Conservation (phyloP, 2,329 filamentous ascomycete genomes). For the Pseudogymnoascus pannorum region DNA sequence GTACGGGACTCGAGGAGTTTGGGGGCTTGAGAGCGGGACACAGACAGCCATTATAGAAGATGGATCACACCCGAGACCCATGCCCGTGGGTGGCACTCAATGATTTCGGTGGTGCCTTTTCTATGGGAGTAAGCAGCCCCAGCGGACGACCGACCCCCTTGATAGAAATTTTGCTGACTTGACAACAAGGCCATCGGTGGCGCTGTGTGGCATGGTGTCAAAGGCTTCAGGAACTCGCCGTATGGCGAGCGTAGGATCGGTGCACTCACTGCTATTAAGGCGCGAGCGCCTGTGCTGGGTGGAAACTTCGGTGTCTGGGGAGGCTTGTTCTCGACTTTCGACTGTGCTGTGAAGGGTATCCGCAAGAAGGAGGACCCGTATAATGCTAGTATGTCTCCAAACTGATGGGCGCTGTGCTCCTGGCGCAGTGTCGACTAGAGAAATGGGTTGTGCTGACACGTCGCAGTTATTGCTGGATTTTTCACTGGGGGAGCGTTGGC, state of each 20-base stretch:
- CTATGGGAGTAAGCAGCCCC: conserved; percentile 67
- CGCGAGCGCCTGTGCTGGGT: conserved; percentile 87
- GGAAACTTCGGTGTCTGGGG: conserved; percentile 99
- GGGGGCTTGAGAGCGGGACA: background rate
- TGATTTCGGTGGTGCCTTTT: conserved; percentile 95
- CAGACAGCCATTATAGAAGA: conserved; percentile 33
- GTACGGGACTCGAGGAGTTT: background rate
- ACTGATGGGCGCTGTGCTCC: background rate
- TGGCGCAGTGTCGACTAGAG: background rate
- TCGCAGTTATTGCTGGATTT: conserved; percentile 77
- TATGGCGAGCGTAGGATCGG: conserved; percentile 94
- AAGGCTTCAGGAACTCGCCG: conserved; percentile 83
- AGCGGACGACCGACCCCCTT: background rate
- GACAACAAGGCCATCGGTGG: conserved; percentile 58
- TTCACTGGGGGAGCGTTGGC: conserved; percentile 91
- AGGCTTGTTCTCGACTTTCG: conserved; percentile 89
- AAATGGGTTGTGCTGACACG: conserved; percentile 14
- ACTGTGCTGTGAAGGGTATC: conserved; percentile 92
- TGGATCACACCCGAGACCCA: conserved; percentile 96
- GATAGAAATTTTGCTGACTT: conserved; percentile 7
- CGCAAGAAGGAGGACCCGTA: conserved; percentile 97
- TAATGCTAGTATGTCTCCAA: conserved; percentile 63
- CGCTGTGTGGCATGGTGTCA: conserved; percentile 93
- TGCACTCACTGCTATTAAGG: conserved; percentile 94
- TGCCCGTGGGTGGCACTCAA: conserved; percentile 95